A percentile compares a stretch with the other conserved stretches of the same genome.
These are phyloP conservation scores for Luffa acutangula DNA, from an alignment of 306 rosid species.

Conservation along the genomic window DNA sequence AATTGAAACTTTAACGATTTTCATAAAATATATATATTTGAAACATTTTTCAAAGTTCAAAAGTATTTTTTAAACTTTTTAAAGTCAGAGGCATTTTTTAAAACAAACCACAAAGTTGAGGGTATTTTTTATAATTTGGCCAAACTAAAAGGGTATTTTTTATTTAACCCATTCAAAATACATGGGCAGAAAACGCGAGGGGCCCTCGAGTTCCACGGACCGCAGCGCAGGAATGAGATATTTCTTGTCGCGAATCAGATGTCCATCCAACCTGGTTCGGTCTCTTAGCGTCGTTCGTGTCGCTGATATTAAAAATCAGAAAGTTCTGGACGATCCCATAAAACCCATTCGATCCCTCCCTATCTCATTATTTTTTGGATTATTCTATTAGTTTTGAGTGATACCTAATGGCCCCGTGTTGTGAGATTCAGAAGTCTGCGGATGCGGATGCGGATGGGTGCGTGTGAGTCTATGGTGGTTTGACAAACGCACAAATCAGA, in stretches of 20 bases:
- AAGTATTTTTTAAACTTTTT: no score
- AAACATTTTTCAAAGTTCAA: no score
- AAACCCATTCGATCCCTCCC: not conserved
- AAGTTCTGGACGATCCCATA: not conserved
- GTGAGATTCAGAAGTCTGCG: conserved; percentile 12
- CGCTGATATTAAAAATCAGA: not conserved
- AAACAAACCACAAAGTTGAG: no score
- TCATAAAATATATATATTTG: no score
- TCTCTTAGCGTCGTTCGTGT: not conserved
- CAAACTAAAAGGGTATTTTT: no score
- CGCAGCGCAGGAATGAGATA: not conserved
- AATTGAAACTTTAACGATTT: no score
- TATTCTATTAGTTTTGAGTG: not conserved
- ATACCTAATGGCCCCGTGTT: not conserved
- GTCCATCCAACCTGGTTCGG: conserved; percentile 3
- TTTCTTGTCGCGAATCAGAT: not conserved
- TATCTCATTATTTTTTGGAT: not conserved
- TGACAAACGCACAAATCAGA: conserved; percentile 14
- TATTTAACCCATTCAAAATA: no score
- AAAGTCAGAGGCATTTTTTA: no score
- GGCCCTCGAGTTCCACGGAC: not conserved
- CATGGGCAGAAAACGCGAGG: not conserved
- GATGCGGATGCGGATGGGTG: conserved; percentile 15
- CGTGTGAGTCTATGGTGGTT: conserved; percentile 29
- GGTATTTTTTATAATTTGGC: no score